phyloP scores from a whole-genome alignment of 2,329 filamentous ascomycete species.

The Botryosphaeria dothidea region DNA sequence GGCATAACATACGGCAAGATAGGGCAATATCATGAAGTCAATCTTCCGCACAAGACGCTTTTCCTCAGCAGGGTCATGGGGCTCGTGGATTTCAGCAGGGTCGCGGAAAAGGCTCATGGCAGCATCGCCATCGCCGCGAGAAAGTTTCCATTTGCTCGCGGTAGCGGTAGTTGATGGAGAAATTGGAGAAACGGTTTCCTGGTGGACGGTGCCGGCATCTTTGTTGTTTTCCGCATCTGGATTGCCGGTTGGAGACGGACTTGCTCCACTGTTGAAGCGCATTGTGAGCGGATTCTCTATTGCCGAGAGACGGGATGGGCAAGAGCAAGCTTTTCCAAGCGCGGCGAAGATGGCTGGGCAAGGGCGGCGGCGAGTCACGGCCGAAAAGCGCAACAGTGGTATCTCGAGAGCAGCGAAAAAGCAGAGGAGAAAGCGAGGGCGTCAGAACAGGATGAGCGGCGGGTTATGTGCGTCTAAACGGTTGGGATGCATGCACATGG shows the following conservation, averaged over 20 bases:
- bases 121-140: constrained; percentile 47
- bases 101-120: constrained; percentile 54
- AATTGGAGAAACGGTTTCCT: neutral
- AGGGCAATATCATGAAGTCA: constrained; percentile 61
- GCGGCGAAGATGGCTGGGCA: constrained; percentile 1
- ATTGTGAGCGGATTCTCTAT: neutral
- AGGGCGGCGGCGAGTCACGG: neutral
- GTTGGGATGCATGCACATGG: neutral
- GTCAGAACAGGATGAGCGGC: neutral
- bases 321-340: constrained; percentile 7
- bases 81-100: constrained; percentile 46
- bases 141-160: constrained; percentile 25
- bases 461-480: neutral
- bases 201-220: neutral
- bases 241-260: neutral
- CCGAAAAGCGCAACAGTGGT: neutral
- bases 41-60: constrained; percentile 55
- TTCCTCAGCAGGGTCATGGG: constrained; percentile 49
- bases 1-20: constrained; percentile 55
- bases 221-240: neutral
- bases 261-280: neutral
- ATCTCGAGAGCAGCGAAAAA: neutral
- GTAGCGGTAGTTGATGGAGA: neutral
- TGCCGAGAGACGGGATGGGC: neutral
- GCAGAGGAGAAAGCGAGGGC: neutral